A percentile compares a stretch with the other conserved stretches of the same genome.
Conservation (phyloP, 2,329 filamentous ascomycete species). For the Fonsecaea erecta region DNA sequence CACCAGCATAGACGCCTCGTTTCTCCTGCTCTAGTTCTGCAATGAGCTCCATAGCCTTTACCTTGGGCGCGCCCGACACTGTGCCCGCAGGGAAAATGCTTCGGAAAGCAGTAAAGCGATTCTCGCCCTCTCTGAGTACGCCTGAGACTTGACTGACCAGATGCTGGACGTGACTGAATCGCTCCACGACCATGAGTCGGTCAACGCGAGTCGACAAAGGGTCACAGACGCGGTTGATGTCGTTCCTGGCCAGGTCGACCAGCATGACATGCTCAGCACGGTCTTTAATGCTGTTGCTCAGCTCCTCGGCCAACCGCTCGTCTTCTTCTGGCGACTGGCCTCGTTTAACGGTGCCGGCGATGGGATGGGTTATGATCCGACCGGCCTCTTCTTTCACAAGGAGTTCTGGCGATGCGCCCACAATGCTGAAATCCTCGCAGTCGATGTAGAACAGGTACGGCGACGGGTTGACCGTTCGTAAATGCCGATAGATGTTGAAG, state of each 20-base stretch:
- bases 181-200: conserved; percentile 89
- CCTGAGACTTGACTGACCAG: conserved; percentile 95
- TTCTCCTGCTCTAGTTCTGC: conserved; percentile 93
- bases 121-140: conserved; percentile 79
- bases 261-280: conserved; percentile 96
- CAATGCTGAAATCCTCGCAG: conserved; percentile 89
- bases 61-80: conserved; percentile 92
- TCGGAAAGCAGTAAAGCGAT: conserved; percentile 91
- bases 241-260: conserved; percentile 93
- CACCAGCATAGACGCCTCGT: conserved; percentile 91
- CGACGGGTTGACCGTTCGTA: conserved; percentile 96
- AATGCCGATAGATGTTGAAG: conserved; percentile 96
- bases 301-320: conserved; percentile 73
- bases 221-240: conserved; percentile 94
- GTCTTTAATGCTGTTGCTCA: conserved; percentile 84
- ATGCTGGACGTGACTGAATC: conserved; percentile 97
- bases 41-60: conserved; percentile 95
- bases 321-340: conserved; percentile 83
- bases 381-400: conserved; percentile 88
- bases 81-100: conserved; percentile 97
- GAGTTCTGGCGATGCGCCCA: conserved; percentile 92
- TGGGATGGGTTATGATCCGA: conserved; percentile 92
- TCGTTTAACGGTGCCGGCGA: conserved; percentile 91
- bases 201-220: conserved; percentile 88
- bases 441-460: conserved; percentile 97